Conservation (phyloP, 257 asterid species). For the Solanum paucissectum region DNA sequence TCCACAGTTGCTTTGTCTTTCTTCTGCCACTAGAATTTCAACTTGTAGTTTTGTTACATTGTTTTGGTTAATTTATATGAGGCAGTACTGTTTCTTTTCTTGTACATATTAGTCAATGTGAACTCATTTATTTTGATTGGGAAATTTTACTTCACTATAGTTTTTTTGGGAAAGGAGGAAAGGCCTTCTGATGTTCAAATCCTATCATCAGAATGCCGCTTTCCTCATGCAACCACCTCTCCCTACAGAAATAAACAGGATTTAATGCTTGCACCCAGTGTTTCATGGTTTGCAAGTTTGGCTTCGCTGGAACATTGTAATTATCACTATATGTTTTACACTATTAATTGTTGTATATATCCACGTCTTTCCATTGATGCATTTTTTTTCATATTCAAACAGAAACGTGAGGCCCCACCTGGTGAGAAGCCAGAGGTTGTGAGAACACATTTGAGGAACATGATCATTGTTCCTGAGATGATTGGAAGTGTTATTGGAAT, state of each 20-base stretch:
- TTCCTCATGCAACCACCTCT: neutral
- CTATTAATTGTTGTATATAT: neutral
- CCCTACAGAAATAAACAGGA: neutral
- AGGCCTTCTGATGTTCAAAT: neutral
- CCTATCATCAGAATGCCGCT: neutral
- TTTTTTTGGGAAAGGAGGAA: neutral
- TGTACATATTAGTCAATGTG: neutral
- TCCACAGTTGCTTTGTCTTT: neutral
- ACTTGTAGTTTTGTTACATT: neutral
- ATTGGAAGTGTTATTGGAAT: constrained; percentile 17
- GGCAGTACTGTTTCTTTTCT: neutral
- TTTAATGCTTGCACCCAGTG: neutral
- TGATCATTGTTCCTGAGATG: constrained; percentile 22
- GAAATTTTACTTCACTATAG: neutral
- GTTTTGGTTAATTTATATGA: neutral
- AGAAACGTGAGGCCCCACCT: constrained; percentile 19
- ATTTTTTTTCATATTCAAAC: neutral
- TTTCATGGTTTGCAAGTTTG: neutral
- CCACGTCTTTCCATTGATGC: neutral
- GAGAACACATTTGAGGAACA: constrained; percentile 17
- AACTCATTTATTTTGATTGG: neutral
- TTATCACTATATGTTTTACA: neutral
- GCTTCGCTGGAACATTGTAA: neutral
- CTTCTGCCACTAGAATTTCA: neutral
- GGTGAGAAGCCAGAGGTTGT: constrained; percentile 19